Conservation (phyloP, 2,329 filamentous ascomycete genomes). For the Thielaviopsis punctulata region DNA sequence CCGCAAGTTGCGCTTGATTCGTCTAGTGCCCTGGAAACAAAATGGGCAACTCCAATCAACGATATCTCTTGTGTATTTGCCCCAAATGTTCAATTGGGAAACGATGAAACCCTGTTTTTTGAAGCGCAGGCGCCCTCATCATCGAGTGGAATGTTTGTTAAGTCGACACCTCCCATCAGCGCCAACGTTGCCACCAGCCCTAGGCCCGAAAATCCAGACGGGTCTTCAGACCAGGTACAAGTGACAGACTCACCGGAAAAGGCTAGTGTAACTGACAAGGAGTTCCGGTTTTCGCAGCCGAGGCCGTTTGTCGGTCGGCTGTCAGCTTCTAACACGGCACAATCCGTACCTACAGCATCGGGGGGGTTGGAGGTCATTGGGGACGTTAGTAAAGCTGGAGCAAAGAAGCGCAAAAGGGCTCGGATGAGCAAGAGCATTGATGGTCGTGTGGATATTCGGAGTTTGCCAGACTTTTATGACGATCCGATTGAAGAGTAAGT, state of each 20-base stretch:
- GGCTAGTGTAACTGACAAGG: background rate
- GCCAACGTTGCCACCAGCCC: background rate
- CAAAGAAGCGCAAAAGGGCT: background rate
- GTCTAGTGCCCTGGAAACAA: background rate
- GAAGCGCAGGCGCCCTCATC: background rate
- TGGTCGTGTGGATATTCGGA: constrained; percentile 7
- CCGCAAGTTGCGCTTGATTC: background rate
- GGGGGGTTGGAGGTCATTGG: background rate
- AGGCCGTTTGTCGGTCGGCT: constrained; percentile 7
- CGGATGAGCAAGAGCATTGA: constrained; percentile 1
- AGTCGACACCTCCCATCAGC: background rate
- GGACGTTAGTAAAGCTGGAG: background rate
- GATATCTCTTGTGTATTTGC: background rate
- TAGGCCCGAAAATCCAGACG: background rate
- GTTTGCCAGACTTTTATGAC: constrained; percentile 6
- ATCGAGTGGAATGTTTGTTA: background rate
- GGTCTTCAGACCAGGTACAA: background rate
- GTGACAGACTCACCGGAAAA: background rate
- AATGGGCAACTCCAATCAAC: background rate
- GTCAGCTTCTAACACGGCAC: background rate
- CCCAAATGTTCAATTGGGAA: background rate
- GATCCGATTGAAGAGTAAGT: constrained; percentile 6
- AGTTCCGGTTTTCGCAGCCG: constrained; percentile 5
- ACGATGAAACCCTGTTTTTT: background rate
- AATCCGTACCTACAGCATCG: background rate